These are phyloP conservation scores for Asterella californica DNA, from an alignment of 225 moss, liverwort and hornwort species.

Conservation along the genomic window DNA sequence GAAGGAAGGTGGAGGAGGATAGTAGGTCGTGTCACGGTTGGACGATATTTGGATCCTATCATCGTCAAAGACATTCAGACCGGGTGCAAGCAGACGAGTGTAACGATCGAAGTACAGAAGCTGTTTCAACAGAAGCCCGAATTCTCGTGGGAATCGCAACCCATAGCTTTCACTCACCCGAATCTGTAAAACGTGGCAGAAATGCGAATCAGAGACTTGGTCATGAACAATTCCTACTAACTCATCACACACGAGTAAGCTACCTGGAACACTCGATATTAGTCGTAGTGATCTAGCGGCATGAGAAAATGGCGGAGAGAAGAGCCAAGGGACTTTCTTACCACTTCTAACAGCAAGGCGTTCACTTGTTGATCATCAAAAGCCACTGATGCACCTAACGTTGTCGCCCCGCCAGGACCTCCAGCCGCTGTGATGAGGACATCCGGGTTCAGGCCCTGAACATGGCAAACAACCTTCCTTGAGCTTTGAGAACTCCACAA, in stretches of 20 bases:
- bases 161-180: slow-evolving; percentile 94
- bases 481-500: neutral
- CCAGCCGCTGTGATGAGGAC: slow-evolving; percentile 63
- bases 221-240: neutral
- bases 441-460: slow-evolving; percentile 74
- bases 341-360: slow-evolving; percentile 83
- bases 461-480: neutral
- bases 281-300: neutral
- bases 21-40: slow-evolving; percentile 21
- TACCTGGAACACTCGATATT: neutral
- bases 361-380: slow-evolving; percentile 92
- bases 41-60: slow-evolving; percentile 59
- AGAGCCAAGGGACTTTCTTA: slow-evolving; percentile 24
- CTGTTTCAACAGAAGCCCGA: slow-evolving; percentile 86
- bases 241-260: neutral
- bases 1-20: slow-evolving; percentile 4
- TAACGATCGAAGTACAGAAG: slow-evolving; percentile 96
- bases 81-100: slow-evolving; percentile 81
- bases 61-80: slow-evolving; percentile 82
- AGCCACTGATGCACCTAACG: slow-evolving; percentile 64
- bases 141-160: slow-evolving; percentile 84
- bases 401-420: slow-evolving; percentile 51
- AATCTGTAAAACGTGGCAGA: slow-evolving; percentile 45
- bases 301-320: neutral
- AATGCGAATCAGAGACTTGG: neutral